Conservation (phyloP, 2,329 filamentous ascomycete species). For the Aureobasidium sp. region DNA sequence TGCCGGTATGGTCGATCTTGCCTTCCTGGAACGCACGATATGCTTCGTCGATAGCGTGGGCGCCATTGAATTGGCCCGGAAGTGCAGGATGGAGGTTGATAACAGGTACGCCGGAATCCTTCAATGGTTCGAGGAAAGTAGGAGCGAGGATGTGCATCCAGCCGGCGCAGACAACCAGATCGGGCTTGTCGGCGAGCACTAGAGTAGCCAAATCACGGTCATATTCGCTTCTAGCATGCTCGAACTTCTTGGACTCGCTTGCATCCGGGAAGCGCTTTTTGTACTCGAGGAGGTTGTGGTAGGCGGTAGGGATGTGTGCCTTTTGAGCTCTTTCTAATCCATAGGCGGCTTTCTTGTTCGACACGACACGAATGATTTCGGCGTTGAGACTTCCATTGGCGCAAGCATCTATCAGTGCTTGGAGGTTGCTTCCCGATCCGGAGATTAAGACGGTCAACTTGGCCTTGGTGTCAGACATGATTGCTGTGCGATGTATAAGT, state of each 20-base stretch:
- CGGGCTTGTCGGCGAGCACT: constrained; percentile 58
- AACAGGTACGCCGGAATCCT: constrained; percentile 54
- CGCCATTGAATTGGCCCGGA: constrained; percentile 67
- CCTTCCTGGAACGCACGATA: constrained; percentile 65
- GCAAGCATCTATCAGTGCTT: constrained; percentile 63
- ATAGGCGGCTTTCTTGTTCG: constrained; percentile 57
- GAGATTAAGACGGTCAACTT: constrained; percentile 46
- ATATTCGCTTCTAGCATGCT: constrained; percentile 57
- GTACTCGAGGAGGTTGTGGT: constrained; percentile 74
- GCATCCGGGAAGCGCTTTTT: constrained; percentile 60
- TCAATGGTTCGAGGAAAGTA: constrained; percentile 62
- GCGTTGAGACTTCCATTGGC: constrained; percentile 40
- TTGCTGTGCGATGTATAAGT: neutral
- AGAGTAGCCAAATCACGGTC: constrained; percentile 66
- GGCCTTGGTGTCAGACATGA: constrained; percentile 5
- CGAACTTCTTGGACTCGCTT: constrained; percentile 23
- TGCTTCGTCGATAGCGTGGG: constrained; percentile 65
- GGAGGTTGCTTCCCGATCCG: constrained; percentile 69
- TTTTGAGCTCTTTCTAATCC: constrained; percentile 55
- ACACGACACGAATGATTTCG: constrained; percentile 56
- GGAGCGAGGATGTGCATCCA: constrained; percentile 79
- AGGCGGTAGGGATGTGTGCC: constrained; percentile 62
- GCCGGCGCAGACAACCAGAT: constrained; percentile 73
- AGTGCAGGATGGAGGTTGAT: constrained; percentile 79
- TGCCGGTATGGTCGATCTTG: constrained; percentile 61